A percentile compares a stretch with the other conserved stretches of the same genome.
Conservation (phyloP, 2,329 filamentous ascomycete genomes). For the Macrophomina tecta region DNA sequence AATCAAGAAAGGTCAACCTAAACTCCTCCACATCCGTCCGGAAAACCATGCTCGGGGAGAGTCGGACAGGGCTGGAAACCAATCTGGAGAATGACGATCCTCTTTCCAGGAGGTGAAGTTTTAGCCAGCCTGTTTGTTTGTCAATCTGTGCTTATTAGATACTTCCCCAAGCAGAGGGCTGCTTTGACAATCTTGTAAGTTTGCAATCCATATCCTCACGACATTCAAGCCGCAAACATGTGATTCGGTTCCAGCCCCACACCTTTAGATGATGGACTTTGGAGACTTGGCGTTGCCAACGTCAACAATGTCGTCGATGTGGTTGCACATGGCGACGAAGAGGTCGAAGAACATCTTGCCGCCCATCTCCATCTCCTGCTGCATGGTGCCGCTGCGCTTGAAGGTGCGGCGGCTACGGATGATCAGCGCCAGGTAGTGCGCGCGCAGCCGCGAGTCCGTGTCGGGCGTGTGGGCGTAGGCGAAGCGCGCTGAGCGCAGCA, state of each 20-base stretch:
- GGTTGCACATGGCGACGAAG: conserved; percentile 98
- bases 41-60: conserved; percentile 4
- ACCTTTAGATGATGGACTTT: conserved; percentile 49
- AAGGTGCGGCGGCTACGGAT: conserved; percentile 97
- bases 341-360: conserved; percentile 97
- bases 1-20: conserved; percentile 12
- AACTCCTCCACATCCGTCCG: conserved; percentile 9
- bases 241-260: background rate
- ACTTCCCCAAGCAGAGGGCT: conserved; percentile 1
- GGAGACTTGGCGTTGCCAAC: conserved; percentile 53
- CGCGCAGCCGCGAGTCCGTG: conserved; percentile 88
- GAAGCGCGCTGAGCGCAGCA: conserved; percentile 91
- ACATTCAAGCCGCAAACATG: conserved; percentile 10
- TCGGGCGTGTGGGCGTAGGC: conserved; percentile 95
- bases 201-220: conserved; percentile 5
- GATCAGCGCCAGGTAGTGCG: conserved; percentile 96
- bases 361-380: conserved; percentile 96
- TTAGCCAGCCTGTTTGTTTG: background rate
- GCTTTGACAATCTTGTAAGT: conserved; percentile 10
- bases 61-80: background rate
- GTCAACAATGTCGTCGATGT: conserved; percentile 94
- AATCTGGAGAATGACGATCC: conserved; percentile 12
- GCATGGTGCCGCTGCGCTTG: conserved; percentile 98
- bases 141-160: conserved; percentile 16
- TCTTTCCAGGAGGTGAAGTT: conserved; percentile 3